Conservation (phyloP, 768 basidiomycete genomes). For the Rhizopogon rudus region DNA sequence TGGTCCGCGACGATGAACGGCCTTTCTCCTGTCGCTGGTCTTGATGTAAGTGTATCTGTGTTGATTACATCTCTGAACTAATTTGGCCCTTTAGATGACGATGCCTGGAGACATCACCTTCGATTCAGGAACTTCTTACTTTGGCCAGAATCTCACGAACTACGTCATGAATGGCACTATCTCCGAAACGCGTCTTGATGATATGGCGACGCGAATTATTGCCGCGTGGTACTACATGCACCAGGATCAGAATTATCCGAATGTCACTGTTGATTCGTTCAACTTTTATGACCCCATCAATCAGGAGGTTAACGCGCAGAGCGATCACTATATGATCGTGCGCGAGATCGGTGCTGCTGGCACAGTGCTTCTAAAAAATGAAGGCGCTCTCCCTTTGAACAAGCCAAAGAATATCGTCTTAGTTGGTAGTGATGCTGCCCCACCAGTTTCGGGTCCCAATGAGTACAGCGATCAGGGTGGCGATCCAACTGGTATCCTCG, state of each 20-base stretch:
- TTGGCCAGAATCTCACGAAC: conserved; percentile 53
- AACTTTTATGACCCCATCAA: conserved; percentile 24
- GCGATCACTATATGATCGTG: conserved; percentile 45
- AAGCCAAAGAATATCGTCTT: conserved; percentile 56
- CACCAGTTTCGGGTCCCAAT: conserved; percentile 64
- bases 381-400: conserved; percentile 51
- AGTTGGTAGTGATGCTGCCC: conserved; percentile 62
- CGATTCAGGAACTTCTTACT: conserved; percentile 39
- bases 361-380: conserved; percentile 67
- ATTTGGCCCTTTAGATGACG: conserved; percentile 46
- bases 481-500: conserved; percentile 61
- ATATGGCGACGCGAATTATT: conserved; percentile 69
- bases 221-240: conserved; percentile 50
- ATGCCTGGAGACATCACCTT: conserved; percentile 62
- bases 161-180: conserved; percentile 61
- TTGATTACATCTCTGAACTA: background rate
- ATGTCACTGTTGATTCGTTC: conserved; percentile 23
- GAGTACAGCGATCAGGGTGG: conserved; percentile 60
- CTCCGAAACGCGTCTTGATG: conserved; percentile 51
- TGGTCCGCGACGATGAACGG: conserved; percentile 54
- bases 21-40: conserved; percentile 52
- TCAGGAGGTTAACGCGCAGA: conserved; percentile 52
- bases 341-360: conserved; percentile 63
- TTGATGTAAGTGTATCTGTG: conserved; percentile 42
- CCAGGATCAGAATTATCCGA: conserved; percentile 27